Evolutionary conservation across 2,329 filamentous ascomycete genomes (phyloP), one percentile per base, ranked within the genome.

Genomic region (Zymoseptoria ardabiliae): DNA sequence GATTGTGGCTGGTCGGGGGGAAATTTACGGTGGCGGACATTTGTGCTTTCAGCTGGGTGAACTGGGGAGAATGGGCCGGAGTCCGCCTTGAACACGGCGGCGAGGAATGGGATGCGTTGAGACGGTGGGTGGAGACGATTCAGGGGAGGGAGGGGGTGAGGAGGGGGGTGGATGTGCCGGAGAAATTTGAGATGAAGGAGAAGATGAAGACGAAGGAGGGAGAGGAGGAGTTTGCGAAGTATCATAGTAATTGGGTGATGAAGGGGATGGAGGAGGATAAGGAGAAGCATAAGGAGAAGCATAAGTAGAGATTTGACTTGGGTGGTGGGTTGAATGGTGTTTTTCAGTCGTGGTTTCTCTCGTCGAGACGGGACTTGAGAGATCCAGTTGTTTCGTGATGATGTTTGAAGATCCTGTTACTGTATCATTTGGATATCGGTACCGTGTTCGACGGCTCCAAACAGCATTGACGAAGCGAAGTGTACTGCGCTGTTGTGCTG

Each of bases 11-110:
- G 1, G 77, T 78, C 0, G 78, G 78, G 0, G 64, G 72, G 28
- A 79, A 78, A 61, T 79, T 75, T 60, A 78, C 74, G 1, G 77
- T 80, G 61, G 78, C 77, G 9, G 78, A 81, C 62, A 73, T 80
- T 51, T 75, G 76, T 10, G 76, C 69, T 60, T 81, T 74, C 60
- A 66, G 70, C 3, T 81, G 79, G 79, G 71, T 79, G 60, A 75
- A 76, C 55, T 76, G 73, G 73, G 72, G 70, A 8, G 73, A 73
- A 51, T 76, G 73, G 73, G 72, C 73, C 7, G 73, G 72, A 5
- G 63, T 76, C 13, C 61, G 64, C 8, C 28, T 56, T 50, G 21
- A 28, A 25, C 11, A 59, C 54, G 17, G 50, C 21, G 58, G 68
- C 23, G 65, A 69, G 20, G 52, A 56, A 4, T 76, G 75, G 56